Percentiles rank a stretch among this genome's conserved stretches.
Evolutionary conservation across 177 flowering plant species (phyloP).

Genomic region (Vitis hybrid): DNA sequence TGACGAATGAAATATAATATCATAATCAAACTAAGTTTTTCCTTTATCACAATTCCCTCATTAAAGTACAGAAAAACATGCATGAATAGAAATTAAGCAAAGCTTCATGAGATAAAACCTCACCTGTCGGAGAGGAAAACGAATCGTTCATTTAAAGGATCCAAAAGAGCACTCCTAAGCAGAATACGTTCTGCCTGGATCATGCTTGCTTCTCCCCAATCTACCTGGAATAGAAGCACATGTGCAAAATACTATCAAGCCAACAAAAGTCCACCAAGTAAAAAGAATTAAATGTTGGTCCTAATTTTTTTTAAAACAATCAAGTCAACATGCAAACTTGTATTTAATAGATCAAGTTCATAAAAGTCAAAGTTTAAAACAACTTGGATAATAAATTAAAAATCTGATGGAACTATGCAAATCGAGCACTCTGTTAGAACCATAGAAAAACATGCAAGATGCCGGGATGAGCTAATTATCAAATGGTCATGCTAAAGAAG

Average conservation of each 20-base stretch:
- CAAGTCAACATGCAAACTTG: not conserved
- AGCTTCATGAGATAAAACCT: constrained; percentile 6
- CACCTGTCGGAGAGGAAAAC: constrained; percentile 93
- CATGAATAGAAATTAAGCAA: not conserved
- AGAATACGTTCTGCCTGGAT: constrained; percentile 88
- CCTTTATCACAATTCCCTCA: not conserved
- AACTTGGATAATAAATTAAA: not conserved
- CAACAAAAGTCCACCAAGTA: not conserved
- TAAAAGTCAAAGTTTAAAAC: not conserved
- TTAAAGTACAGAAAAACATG: not conserved
- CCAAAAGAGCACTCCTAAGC: constrained; percentile 73
- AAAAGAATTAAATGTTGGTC: not conserved
- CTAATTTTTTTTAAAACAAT: not conserved
- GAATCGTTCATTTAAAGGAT: constrained; percentile 77
- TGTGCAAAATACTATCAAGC: not conserved
- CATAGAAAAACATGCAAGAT: too few relatives aligned
- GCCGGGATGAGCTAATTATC: too few relatives aligned
- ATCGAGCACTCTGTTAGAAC: too few relatives aligned
- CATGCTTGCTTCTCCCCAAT: constrained; percentile 98
- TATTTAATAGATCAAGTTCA: not conserved
- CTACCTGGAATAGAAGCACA: constrained; percentile 61
- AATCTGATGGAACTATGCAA: not conserved
- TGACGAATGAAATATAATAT: not conserved
- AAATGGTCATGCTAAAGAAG: too few relatives aligned
- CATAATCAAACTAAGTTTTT: not conserved